Evolutionary conservation across 805 yeast genomes (phyloP), one percentile per base, ranked within the genome.

Genomic region (Barnettozyma sucrosica): DNA sequence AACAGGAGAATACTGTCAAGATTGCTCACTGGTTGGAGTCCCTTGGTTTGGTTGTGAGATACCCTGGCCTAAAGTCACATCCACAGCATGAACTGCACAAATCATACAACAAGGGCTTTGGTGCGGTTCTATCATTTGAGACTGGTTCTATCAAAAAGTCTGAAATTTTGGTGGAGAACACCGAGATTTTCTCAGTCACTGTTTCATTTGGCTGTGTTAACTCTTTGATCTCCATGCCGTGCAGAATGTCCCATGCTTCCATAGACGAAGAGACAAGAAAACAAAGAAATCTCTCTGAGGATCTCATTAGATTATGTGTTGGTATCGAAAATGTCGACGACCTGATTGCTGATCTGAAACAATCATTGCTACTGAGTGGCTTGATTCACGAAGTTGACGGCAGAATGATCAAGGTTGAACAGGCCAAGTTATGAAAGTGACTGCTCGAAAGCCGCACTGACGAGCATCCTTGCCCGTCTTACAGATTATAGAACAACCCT

Each of bases 171-270:
- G 89, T 89, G 23, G 92, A 86, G 55, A 71, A 75, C 41, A 81
- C 92, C 20, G 79, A 82, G 48, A 71, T 92, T 36, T 90, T 85
- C 71, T 88, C 90, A 36, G 88, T 90, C 54, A 87, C 96, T 7
- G 97, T 90, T 8, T 85, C 95, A 10, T 90, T 90, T 67, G 98
- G 98, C 20, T 85, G 96, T 65, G 96, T 92, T 51, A 88, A 89
- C 71, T 86, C 96, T 16, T 74, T 90, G 62, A 88, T 90, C 49
- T 88, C 96, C 36, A 78, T 90, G 82, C 98, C 98, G 14, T 88
- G 97, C 66, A 79, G 79, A 66, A 90, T 90, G 97, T 87, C 96
- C 7, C 98, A 90, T 63, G 97, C 97, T n/a, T 84, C 96, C 3
- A 90, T 90, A 52, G 96, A 89, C 57, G 84, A 89, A 23, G 80